A percentile compares a stretch with the other conserved stretches of the same genome.
These are phyloP conservation scores for Mucor mucedo DNA, from an alignment of 371 early-diverging fungal genomes.

Conservation along the genomic window DNA sequence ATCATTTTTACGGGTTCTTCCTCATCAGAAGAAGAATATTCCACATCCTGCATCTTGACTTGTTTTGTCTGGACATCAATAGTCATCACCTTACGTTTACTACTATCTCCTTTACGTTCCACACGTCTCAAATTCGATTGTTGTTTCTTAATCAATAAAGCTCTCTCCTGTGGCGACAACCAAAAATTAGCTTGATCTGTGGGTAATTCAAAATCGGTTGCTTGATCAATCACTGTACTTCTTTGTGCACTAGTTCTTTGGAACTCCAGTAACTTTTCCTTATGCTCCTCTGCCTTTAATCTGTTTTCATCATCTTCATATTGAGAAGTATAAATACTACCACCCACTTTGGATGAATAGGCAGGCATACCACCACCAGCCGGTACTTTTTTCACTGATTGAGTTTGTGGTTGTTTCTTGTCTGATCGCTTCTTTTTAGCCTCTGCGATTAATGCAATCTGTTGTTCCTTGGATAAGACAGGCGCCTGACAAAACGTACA, in stretches of 20 bases:
- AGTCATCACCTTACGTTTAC: conserved; percentile 68
- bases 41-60: conserved; percentile 53
- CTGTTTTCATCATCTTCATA: conserved; percentile 58
- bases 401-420: conserved; percentile 34
- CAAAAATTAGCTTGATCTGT: conserved; percentile 72
- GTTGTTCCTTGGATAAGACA: conserved; percentile 75
- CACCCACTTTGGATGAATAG: conserved; percentile 49
- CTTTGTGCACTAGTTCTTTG: conserved; percentile 81
- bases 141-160: conserved; percentile 52
- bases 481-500: conserved; percentile 82
- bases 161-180: conserved; percentile 81
- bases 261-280: conserved; percentile 78
- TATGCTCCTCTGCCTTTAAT: conserved; percentile 70
- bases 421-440: conserved; percentile 47
- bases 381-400: conserved; percentile 11
- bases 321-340: conserved; percentile 17
- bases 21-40: conserved; percentile 30
- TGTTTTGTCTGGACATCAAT: conserved; percentile 65
- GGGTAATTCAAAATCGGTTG: conserved; percentile 76
- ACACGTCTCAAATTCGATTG: conserved; percentile 53
- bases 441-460: conserved; percentile 59
- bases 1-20: conserved; percentile 16
- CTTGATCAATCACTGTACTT: conserved; percentile 80
- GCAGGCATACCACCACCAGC: conserved; percentile 29
- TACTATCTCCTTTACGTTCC: conserved; percentile 50